These are phyloP conservation scores for Ceratopteris richardii DNA, from an alignment of 75 land plant species.

Conservation along the genomic window DNA sequence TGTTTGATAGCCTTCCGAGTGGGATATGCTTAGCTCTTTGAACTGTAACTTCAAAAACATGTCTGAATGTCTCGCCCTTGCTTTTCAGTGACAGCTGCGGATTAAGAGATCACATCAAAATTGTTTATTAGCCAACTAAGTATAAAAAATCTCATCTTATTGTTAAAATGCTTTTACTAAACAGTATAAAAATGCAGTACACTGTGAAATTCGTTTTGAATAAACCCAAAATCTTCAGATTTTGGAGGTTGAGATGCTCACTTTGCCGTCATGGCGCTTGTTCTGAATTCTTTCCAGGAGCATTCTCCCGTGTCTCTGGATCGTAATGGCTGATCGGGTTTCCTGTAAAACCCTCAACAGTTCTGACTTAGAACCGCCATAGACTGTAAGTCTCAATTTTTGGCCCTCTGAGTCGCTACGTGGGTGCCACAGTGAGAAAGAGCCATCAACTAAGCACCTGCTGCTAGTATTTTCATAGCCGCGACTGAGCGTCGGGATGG, in stretches of 20 bases:
- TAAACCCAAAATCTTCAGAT: too few species aligned
- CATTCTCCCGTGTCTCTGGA: neutral
- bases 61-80: neutral
- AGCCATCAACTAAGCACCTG: neutral
- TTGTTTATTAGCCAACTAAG: too few species aligned
- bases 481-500: neutral
- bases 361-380: neutral
- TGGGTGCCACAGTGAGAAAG: neutral
- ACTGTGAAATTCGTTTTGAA: too few species aligned
- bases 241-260: too few species aligned
- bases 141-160: too few species aligned
- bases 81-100: neutral
- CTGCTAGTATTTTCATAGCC: neutral
- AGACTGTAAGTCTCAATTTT: neutral
- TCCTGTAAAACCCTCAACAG: neutral
- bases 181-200: too few species aligned
- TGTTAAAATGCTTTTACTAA: too few species aligned
- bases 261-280: neutral
- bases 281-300: neutral
- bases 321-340: neutral
- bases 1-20: neutral
- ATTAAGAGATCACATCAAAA: neutral
- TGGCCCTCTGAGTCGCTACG: neutral
- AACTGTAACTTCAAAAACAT: slow-evolving; percentile 4
- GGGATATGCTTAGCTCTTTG: slow-evolving; percentile 3